phyloP scores from a whole-genome alignment of 441 rosid genomes.

The Pelargonium fulgidum region DNA sequence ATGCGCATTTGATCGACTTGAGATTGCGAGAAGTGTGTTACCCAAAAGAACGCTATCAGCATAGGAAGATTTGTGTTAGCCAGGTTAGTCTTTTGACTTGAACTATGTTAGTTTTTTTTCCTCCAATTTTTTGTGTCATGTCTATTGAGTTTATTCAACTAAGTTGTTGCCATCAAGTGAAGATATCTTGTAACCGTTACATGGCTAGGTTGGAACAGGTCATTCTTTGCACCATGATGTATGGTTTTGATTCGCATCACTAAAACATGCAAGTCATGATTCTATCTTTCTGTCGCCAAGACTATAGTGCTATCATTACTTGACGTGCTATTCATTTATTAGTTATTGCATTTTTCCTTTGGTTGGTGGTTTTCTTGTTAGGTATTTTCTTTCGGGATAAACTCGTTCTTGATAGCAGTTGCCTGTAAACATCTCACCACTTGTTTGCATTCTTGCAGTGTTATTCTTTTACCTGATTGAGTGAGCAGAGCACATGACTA shows the following conservation, averaged over 20 bases:
- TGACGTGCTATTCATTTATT: not conserved
- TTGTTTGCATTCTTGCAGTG: not conserved
- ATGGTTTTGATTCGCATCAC: not conserved
- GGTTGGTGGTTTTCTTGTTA: not conserved
- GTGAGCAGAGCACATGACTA: not conserved
- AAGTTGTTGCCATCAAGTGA: not conserved
- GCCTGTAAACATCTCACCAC: not conserved
- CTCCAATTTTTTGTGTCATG: not conserved
- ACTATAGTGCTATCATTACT: not conserved
- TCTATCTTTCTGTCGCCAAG: not conserved
- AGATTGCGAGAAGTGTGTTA: conserved; percentile 26
- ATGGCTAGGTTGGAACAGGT: not conserved
- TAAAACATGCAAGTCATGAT: not conserved
- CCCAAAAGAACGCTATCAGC: not conserved
- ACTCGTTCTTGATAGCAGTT: not conserved
- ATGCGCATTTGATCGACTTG: conserved; percentile 38
- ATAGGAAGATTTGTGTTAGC: conserved; percentile 6
- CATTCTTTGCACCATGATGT: not conserved
- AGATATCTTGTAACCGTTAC: not conserved
- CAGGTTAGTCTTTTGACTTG: conserved; percentile 16
- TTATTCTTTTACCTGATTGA: not conserved
- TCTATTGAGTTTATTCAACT: not conserved
- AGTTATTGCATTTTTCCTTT: not conserved
- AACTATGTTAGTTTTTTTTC: not conserved
- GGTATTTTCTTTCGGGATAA: not conserved